Evolutionary conservation across 345 rosid genomes (phyloP), one percentile per base, ranked within the genome.

Genomic region (Mangifera indica): DNA sequence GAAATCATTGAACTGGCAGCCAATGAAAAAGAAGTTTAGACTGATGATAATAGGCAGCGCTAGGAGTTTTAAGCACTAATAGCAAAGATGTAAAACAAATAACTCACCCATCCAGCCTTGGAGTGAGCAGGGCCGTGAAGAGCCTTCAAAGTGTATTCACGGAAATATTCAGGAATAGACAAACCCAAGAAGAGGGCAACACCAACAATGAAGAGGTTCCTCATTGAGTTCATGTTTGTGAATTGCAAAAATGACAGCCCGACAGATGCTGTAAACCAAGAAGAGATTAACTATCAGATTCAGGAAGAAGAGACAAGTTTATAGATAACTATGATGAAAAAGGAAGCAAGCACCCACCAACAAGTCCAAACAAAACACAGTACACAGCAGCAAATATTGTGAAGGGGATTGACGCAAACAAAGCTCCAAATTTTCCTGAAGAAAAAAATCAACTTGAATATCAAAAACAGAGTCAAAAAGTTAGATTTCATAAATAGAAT

Each of bases 181-280:
- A 93, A 58, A 17, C 99, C 99, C 48, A 96, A 78, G 85, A 89
- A 96, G 78, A 96, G 85, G 3, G 99, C 84, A 7, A 96, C 94
- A 0, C 98, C 98, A 0, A 72, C 61, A 60, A 93, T 89, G 89
- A 96, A 96, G 74, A 96, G 94, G 75, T 91, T 93, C 73, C 99
- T 86, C 83, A 93, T 79, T n/a, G 98, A 93, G 84, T 96, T 96
- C 99, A 96, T 93, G 86, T 96, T 96, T 63, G 97, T 93, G 83
- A 93, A 96, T 81, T 96, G 99, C 76, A 96, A 76, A 75, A 96
- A 96, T 10, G 98, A 93, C 72, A 96, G 84, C 29, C 99, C 99
- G 74, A 91, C 93, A 7, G 98, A 91, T 76, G 96, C 98, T 91
- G 89, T 58, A 63, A 79, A 34, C 58, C 58, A 77, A 61, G 25